A percentile compares a stretch with the other conserved stretches of the same genome.
phyloP scores from a whole-genome alignment of 306 rosid species.

The Psophocarpus tetragonolobus region DNA sequence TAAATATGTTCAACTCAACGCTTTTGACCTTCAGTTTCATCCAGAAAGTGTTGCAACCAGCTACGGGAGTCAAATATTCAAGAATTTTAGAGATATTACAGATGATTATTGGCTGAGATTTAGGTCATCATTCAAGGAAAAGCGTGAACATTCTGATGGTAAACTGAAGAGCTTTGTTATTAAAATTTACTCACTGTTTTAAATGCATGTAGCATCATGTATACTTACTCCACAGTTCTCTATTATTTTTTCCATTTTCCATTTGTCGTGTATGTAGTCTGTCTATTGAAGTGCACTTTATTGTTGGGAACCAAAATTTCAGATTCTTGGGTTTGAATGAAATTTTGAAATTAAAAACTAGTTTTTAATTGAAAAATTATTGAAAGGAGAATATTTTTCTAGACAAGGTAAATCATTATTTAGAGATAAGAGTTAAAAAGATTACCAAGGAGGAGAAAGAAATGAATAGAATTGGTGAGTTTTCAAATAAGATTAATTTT shows the following conservation, averaged over 20 bases:
- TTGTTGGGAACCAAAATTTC: background rate
- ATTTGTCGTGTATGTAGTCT: background rate
- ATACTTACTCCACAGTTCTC: background rate
- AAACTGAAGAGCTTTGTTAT: constrained; percentile 41
- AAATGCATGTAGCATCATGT: background rate
- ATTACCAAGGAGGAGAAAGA: background rate
- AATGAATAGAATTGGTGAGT: background rate
- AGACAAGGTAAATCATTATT: background rate
- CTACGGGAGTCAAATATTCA: constrained; percentile 83
- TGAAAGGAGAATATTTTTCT: background rate
- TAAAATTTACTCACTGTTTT: constrained; percentile 20
- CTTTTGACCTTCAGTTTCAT: constrained; percentile 81
- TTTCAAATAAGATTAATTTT: background rate
- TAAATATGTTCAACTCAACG: constrained; percentile 33
- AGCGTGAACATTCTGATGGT: constrained; percentile 56
- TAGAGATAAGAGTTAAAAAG: background rate
- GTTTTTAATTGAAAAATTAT: background rate
- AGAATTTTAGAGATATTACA: constrained; percentile 84
- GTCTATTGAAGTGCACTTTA: background rate
- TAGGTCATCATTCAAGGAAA: constrained; percentile 45
- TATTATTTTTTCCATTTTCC: background rate
- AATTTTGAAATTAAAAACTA: background rate
- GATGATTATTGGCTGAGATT: constrained; percentile 74
- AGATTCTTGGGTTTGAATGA: background rate
- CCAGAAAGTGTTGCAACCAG: constrained; percentile 96